Percentiles rank a stretch among this genome's conserved stretches.
These are phyloP conservation scores for Chlamydomonas sp. DNA, from an alignment of 139 green algal species.

Conservation along the genomic window DNA sequence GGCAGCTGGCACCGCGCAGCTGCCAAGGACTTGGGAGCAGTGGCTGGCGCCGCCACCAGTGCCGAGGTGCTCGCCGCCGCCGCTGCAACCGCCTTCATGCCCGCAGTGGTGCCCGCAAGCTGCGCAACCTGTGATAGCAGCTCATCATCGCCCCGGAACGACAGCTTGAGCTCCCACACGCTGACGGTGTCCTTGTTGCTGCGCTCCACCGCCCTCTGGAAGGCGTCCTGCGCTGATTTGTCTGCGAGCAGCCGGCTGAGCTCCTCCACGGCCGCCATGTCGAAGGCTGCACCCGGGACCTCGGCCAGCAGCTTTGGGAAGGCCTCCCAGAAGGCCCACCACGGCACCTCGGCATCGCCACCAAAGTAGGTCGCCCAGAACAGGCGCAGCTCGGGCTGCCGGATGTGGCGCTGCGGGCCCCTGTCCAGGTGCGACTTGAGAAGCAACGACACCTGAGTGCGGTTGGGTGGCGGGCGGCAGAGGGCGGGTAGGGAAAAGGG, in stretches of 20 bases:
- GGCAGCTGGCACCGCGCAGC: background rate
- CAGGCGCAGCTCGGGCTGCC: background rate
- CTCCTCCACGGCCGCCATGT: background rate
- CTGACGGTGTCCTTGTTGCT: background rate
- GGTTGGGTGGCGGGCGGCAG: too few relatives aligned
- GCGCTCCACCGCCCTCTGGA: background rate
- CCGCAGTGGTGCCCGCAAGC: background rate
- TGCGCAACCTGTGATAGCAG: background rate
- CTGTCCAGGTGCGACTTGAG: background rate
- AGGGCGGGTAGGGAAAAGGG: too few relatives aligned
- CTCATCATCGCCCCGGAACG: background rate
- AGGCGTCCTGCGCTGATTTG: background rate
- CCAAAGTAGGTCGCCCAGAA: background rate
- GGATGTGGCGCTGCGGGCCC: conserved; percentile 11
- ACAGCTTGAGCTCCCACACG: background rate
- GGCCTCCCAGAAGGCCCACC: background rate
- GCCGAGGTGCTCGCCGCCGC: background rate
- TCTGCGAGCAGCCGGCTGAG: background rate
- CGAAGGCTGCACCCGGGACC: background rate
- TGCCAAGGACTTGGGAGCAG: background rate
- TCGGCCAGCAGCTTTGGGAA: background rate
- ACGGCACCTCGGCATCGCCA: background rate
- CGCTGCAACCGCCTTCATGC: background rate
- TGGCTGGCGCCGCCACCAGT: background rate
- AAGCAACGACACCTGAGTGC: background rate